Conservation (phyloP, 805 yeast species). For the Starmerella tilneyi region DNA sequence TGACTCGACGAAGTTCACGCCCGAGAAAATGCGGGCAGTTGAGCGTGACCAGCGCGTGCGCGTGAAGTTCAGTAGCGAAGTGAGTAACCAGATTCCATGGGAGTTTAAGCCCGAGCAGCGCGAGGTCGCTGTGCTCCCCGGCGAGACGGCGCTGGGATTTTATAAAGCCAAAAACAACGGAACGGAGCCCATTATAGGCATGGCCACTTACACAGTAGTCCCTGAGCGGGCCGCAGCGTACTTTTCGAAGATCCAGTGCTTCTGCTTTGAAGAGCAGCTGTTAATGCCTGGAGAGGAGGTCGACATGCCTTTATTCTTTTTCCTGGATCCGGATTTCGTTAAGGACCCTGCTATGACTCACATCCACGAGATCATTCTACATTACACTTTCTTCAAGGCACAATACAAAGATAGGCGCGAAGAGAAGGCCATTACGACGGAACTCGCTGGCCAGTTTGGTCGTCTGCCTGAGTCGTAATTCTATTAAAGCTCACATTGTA, state of each 20-base stretch:
- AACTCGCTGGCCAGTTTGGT: slow-evolving; percentile 19
- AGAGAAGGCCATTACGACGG: slow-evolving; percentile 16
- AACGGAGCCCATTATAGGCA: slow-evolving; percentile 85
- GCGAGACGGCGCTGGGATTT: slow-evolving; percentile 94
- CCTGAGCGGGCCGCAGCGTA: slow-evolving; percentile 96
- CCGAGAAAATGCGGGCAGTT: slow-evolving; percentile 80
- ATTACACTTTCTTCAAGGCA: slow-evolving; percentile 74
- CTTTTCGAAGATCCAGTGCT: slow-evolving; percentile 94
- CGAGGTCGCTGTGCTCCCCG: slow-evolving; percentile 86
- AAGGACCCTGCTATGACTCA: slow-evolving; percentile 87
- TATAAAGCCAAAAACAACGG: slow-evolving; percentile 82
- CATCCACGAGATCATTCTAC: slow-evolving; percentile 78
- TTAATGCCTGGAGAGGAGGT: slow-evolving; percentile 93
- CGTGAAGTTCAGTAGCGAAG: slow-evolving; percentile 84
- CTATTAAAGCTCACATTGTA: neutral
- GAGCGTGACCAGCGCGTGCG: slow-evolving; percentile 71
- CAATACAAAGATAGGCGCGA: slow-evolving; percentile 22
- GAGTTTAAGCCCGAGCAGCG: slow-evolving; percentile 86
- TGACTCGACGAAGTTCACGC: slow-evolving; percentile 65
- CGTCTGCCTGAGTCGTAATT: neutral
- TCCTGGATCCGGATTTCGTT: slow-evolving; percentile 91
- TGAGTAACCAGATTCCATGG: slow-evolving; percentile 88
- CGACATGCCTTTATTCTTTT: slow-evolving; percentile 97
- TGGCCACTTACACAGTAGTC: slow-evolving; percentile 95
- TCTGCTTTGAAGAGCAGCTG: slow-evolving; percentile 95